phyloP scores from a whole-genome alignment of 495 filamentous ascomycete species.

The Neurospora sp. region DNA sequence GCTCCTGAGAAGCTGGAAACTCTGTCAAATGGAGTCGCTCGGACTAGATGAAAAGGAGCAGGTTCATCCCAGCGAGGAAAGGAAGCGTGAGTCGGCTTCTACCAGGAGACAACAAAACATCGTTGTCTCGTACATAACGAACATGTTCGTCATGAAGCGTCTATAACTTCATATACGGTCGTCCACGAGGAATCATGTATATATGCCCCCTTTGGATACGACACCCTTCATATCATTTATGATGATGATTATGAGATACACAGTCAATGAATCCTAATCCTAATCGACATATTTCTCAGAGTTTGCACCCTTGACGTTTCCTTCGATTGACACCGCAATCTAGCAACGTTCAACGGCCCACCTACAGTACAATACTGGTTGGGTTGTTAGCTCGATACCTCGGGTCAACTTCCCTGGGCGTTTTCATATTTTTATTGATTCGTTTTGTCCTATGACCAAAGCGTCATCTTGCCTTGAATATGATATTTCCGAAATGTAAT shows the following conservation, averaged over 20 bases:
- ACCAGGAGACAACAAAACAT: neutral
- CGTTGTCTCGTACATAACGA: slow-evolving; percentile 13
- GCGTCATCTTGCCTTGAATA: too few relatives aligned
- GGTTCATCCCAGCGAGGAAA: slow-evolving; percentile 5
- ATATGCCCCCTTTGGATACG: neutral
- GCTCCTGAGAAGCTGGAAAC: slow-evolving; percentile 34
- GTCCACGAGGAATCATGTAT: neutral
- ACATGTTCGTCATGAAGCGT: slow-evolving; percentile 9
- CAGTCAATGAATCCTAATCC: neutral
- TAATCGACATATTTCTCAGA: neutral
- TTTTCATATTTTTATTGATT: too few relatives aligned
- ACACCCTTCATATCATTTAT: neutral
- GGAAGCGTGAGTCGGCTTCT: neutral
- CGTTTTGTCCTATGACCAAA: too few relatives aligned
- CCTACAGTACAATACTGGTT: too few relatives aligned
- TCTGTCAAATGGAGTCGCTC: slow-evolving; percentile 26
- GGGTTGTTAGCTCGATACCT: too few relatives aligned
- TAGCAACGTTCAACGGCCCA: neutral
- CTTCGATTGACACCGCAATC: neutral
- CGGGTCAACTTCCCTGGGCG: too few relatives aligned
- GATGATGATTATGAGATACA: neutral
- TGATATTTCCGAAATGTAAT: too few relatives aligned
- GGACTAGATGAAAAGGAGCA: slow-evolving; percentile 19
- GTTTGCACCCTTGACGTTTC: neutral
- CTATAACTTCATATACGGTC: slow-evolving; percentile 5